phyloP scores from a whole-genome alignment of 768 basidiomycete species.

The Hericium coralloides region DNA sequence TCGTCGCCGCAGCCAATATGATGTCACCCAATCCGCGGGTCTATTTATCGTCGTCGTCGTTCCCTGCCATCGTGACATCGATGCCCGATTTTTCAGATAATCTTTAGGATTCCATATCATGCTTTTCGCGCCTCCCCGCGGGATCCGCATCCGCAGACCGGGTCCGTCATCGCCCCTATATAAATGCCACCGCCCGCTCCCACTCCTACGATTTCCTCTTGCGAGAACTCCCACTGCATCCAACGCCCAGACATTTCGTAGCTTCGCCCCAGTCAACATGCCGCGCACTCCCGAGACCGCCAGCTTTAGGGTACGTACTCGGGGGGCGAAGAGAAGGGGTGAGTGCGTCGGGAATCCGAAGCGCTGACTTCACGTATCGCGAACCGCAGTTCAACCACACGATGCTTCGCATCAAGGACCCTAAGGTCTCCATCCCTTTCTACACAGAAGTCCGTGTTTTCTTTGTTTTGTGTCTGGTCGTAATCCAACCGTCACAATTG shows the following conservation, averaged over 20 bases:
- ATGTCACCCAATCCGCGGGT: too few relatives aligned
- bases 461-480: neutral
- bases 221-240: neutral
- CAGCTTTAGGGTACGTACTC: slow-evolving; percentile 6
- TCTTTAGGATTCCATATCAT: neutral
- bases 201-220: neutral
- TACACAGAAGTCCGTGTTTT: slow-evolving; percentile 55
- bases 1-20: too few relatives aligned
- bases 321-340: neutral
- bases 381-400: slow-evolving; percentile 70
- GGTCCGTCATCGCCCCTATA: neutral
- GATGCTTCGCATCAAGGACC: slow-evolving; percentile 85
- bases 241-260: neutral
- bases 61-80: neutral
- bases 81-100: neutral
- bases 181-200: neutral
- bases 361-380: neutral
- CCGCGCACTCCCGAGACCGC: slow-evolving; percentile 13
- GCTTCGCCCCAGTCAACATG: slow-evolving; percentile 1
- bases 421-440: slow-evolving; percentile 71
- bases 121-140: too few relatives aligned
- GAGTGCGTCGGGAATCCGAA: neutral
- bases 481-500: neutral
- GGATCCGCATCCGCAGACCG: neutral
- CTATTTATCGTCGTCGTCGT: too few relatives aligned